A percentile compares a stretch with the other conserved stretches of the same genome.
Conservation (phyloP, 2,329 filamentous ascomycete species). For the Ceratocystis smalleyi region DNA sequence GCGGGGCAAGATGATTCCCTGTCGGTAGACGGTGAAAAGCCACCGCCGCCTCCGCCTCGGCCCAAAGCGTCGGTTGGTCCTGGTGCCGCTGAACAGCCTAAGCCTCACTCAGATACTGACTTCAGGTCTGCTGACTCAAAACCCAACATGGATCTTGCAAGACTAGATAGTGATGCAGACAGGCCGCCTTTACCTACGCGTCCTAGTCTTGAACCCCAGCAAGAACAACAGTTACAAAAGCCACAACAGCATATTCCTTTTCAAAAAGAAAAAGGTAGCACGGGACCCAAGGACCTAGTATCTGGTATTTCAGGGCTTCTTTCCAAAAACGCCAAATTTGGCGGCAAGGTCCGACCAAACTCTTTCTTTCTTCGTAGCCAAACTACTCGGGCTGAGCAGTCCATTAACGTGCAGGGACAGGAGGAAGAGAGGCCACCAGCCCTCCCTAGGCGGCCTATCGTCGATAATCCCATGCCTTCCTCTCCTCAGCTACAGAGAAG, state of each 20-base stretch:
- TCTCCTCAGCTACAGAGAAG: slow-evolving; percentile 12
- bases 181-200: background rate
- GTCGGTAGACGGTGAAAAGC: background rate
- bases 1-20: background rate
- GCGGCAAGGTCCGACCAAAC: background rate
- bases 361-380: slow-evolving; percentile 4
- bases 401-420: background rate
- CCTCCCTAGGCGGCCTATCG: slow-evolving; percentile 12
- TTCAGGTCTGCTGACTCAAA: background rate
- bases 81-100: background rate
- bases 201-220: background rate
- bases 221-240: background rate
- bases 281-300: background rate
- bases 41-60: slow-evolving; percentile 10
- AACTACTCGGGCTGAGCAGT: slow-evolving; percentile 7
- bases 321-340: background rate
- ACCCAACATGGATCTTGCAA: background rate
- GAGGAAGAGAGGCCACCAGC: slow-evolving; percentile 6
- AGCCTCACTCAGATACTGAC: slow-evolving; percentile 8
- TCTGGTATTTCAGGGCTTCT: background rate
- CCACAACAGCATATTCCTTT: background rate
- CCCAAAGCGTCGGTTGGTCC: background rate
- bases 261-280: background rate
- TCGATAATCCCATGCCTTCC: background rate
- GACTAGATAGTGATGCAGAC: background rate